Base-by-base conservation (phyloP, 2,329 filamentous ascomycete genomes). In the Aspergillus transmontanensis region DNA sequence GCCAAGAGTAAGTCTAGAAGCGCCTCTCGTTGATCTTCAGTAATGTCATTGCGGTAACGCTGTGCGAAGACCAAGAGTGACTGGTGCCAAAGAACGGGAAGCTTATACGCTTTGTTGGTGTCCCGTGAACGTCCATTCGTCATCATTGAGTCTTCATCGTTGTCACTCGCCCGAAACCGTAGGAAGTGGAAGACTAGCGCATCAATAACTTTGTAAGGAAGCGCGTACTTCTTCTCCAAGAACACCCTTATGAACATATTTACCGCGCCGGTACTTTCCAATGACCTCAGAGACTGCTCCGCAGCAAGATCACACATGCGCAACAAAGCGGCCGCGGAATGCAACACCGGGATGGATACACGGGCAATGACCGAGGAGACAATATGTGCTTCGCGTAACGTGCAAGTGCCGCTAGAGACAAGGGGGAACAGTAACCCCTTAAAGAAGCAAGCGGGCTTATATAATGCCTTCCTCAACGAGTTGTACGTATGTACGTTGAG, bases 41-140 rank as follows among this genome's bases (percentile, higher is more conserved):
- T 97, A 70, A 97, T 94, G 77, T 98, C 94, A 70, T 97, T 96
- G 73, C 93, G 89, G 80, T 98, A 99, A 61, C 94, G 86, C 80
- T 97, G 91, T 30, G 95, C 93, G 80, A 99, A 99, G 2, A 92
- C 90, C 60, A 99, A 81, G 34, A 99, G 83, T 71, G 91, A 93
- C 81, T 98, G 94, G 78, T 99, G 95, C 93, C 94, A 99, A 61
- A 99, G 88, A 9, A 99, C 93, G 0, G 96, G 95, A 68, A 98
- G 78, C 74, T 91, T 92, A 28, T 80, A 73, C 69, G 84, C 78
- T 76, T 84, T 82, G 55, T 86, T 85, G n/a, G 82, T 82, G 21
- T 78, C 78, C 62, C 72, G 78, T 36, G 78, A 73, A 19, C 67
- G 63, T 21, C 76, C 72, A 63, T 80, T 76, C 76, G 80, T 73